Evolutionary conservation across 345 rosid species (phyloP).

Genomic region (Salix brachista): DNA sequence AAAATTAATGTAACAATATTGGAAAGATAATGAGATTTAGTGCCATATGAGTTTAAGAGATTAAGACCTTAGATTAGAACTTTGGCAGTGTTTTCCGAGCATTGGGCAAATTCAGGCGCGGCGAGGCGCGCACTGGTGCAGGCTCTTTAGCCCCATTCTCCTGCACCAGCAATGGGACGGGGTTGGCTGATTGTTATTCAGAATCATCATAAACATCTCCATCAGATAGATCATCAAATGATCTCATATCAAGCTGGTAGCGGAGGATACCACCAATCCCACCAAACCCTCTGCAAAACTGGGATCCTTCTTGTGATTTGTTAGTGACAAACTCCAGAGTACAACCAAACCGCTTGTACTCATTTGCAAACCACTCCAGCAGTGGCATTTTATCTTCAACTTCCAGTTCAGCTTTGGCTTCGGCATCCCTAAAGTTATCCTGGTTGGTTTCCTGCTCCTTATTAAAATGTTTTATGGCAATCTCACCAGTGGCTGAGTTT

Average conservation of each 20-base stretch:
- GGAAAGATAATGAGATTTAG: background rate
- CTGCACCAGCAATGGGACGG: slow-evolving; percentile 44
- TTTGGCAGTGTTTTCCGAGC: background rate
- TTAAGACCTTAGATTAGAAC: slow-evolving; percentile 19
- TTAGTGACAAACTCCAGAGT: slow-evolving; percentile 80
- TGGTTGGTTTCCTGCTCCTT: slow-evolving; percentile 77
- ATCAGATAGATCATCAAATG: slow-evolving; percentile 75
- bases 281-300: slow-evolving; percentile 90
- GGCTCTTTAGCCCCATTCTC: slow-evolving; percentile 33
- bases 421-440: slow-evolving; percentile 64
- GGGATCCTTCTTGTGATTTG: slow-evolving; percentile 92
- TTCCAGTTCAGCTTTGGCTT: slow-evolving; percentile 58
- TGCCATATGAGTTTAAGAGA: slow-evolving; percentile 1
- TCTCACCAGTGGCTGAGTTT: slow-evolving; percentile 57
- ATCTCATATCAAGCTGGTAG: slow-evolving; percentile 83
- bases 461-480: slow-evolving; percentile 57
- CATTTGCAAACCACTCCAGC: slow-evolving; percentile 91
- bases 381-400: slow-evolving; percentile 71
- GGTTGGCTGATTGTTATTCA: slow-evolving; percentile 66
- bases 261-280: slow-evolving; percentile 93
- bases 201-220: slow-evolving; percentile 70
- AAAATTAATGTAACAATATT: background rate
- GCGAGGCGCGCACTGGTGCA: slow-evolving; percentile 34
- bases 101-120: slow-evolving; percentile 16
- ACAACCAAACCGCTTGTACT: slow-evolving; percentile 82